Conservation (phyloP, 768 basidiomycete genomes). For the Amanita molliuscula region DNA sequence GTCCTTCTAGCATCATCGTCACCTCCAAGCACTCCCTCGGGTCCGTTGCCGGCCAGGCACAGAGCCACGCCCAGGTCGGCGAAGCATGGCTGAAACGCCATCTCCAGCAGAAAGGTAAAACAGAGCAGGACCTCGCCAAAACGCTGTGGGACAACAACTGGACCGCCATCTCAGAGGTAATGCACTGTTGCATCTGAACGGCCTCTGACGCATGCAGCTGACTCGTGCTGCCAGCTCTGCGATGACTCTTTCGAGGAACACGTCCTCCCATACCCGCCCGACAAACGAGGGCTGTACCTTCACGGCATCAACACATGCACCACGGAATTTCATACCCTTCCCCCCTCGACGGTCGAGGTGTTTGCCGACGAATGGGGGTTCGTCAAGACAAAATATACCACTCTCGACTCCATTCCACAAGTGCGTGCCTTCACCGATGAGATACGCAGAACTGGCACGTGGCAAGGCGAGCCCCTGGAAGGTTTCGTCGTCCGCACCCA, state of each 20-base stretch:
- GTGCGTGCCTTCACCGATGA: slow-evolving; percentile 67
- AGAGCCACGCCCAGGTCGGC: slow-evolving; percentile 76
- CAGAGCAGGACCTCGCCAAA: slow-evolving; percentile 64
- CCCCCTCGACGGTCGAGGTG: slow-evolving; percentile 52
- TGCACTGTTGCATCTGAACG: too few species aligned
- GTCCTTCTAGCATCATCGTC: slow-evolving; percentile 62
- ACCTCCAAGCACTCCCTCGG: slow-evolving; percentile 94
- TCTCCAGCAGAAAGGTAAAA: slow-evolving; percentile 46
- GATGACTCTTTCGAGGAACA: slow-evolving; percentile 98
- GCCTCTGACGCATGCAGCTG: background rate
- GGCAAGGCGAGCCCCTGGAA: slow-evolving; percentile 80
- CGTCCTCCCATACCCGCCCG: slow-evolving; percentile 72
- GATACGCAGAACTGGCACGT: slow-evolving; percentile 57
- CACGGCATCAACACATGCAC: slow-evolving; percentile 80
- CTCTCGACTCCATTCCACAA: slow-evolving; percentile 48
- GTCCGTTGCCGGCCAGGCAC: slow-evolving; percentile 22
- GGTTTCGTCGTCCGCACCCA: slow-evolving; percentile 89
- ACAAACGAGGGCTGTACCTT: slow-evolving; percentile 83
- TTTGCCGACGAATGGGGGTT: slow-evolving; percentile 93
- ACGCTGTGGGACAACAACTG: slow-evolving; percentile 72
- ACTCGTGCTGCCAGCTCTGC: slow-evolving; percentile 57
- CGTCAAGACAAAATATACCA: slow-evolving; percentile 59
- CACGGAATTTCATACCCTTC: slow-evolving; percentile 59
- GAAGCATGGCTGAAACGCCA: slow-evolving; percentile 76
- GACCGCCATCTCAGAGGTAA: slow-evolving; percentile 94